Percentiles rank a stretch among this genome's conserved stretches.
These are phyloP conservation scores for Rhypophila decipiens DNA, from an alignment of 495 filamentous ascomycete genomes.

Conservation along the genomic window DNA sequence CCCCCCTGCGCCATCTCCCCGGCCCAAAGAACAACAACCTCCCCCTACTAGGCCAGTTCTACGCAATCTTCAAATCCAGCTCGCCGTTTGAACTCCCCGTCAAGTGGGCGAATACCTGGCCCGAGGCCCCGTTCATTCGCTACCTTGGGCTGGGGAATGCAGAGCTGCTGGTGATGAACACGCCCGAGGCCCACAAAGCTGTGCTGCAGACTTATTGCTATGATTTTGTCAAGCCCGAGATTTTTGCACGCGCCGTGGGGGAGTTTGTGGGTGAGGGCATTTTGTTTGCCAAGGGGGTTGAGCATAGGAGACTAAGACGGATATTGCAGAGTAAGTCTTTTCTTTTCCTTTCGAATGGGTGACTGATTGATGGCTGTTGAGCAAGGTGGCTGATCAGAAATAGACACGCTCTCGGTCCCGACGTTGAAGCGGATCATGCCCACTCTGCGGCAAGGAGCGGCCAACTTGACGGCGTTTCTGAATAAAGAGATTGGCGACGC, in stretches of 20 bases:
- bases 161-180: slow-evolving; percentile 30
- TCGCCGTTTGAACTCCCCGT: slow-evolving; percentile 5
- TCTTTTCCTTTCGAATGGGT: background rate
- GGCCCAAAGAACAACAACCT: slow-evolving; percentile 1
- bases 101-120: slow-evolving; percentile 24
- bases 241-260: slow-evolving; percentile 20
- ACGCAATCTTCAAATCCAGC: background rate
- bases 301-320: slow-evolving; percentile 24
- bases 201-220: slow-evolving; percentile 30
- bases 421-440: slow-evolving; percentile 7
- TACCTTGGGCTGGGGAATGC: slow-evolving; percentile 25
- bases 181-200: slow-evolving; percentile 25
- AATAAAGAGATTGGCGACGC: background rate
- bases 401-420: slow-evolving; percentile 8
- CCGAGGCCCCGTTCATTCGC: slow-evolving; percentile 32
- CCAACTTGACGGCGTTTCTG: background rate
- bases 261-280: slow-evolving; percentile 28
- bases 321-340: background rate
- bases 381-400: too few relatives aligned
- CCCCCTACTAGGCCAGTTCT: slow-evolving; percentile 2
- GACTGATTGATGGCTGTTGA: background rate
- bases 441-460: slow-evolving; percentile 2
- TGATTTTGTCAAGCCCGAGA: slow-evolving; percentile 28
- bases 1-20: slow-evolving; percentile 4
- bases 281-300: slow-evolving; percentile 26